A percentile compares a stretch with the other conserved stretches of the same genome.
Conservation (phyloP, 768 basidiomycete species). For the Agaricus bisporus region DNA sequence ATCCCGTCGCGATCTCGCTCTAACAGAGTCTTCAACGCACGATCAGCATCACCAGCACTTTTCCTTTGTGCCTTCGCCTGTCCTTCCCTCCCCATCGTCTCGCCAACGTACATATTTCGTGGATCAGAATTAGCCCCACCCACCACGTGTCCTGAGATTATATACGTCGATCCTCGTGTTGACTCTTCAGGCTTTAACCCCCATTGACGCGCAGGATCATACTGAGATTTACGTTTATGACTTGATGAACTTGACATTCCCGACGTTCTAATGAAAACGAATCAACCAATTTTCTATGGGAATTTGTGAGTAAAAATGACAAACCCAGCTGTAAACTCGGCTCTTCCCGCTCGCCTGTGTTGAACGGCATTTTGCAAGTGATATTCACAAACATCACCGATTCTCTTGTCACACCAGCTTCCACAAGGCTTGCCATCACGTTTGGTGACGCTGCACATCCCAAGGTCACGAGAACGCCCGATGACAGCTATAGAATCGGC, state of each 20-base stretch:
- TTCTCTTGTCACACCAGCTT: constrained; percentile 88
- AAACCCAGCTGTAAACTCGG: constrained; percentile 85
- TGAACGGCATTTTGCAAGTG: constrained; percentile 83
- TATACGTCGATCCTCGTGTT: constrained; percentile 54
- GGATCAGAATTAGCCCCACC: constrained; percentile 35
- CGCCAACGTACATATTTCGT: constrained; percentile 47
- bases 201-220: constrained; percentile 70
- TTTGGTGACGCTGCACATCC: constrained; percentile 73
- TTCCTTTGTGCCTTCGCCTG: constrained; percentile 71
- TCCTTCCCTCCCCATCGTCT: constrained; percentile 74
- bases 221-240: constrained; percentile 48
- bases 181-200: constrained; percentile 58
- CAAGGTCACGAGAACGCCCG: constrained; percentile 82
- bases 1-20: constrained; percentile 64
- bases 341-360: constrained; percentile 61
- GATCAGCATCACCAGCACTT: constrained; percentile 55
- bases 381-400: constrained; percentile 85
- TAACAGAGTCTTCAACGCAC: constrained; percentile 51
- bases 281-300: not conserved
- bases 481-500: constrained; percentile 77
- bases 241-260: constrained; percentile 53
- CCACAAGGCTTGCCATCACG: constrained; percentile 79
- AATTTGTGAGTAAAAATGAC: constrained; percentile 17
- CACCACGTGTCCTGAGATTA: constrained; percentile 76
- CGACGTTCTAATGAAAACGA: constrained; percentile 47